Conservation (phyloP, 495 filamentous ascomycete genomes). For the Podospora sp. region DNA sequence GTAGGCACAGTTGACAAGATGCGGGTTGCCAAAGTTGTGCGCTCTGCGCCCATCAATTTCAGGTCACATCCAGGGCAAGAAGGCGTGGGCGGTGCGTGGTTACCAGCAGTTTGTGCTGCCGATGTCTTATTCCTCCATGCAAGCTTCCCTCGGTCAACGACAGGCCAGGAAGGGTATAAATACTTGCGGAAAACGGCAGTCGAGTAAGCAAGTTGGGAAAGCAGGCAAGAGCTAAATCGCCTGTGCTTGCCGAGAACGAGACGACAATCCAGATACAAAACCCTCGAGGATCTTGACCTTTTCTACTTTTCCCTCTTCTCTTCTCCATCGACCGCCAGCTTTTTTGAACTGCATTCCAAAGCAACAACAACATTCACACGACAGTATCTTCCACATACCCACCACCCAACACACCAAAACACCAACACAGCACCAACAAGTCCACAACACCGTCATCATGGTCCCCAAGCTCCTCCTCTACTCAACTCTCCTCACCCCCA, state of each 20-base stretch:
- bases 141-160: slow-evolving; percentile 1
- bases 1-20: background rate
- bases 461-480: background rate
- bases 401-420: background rate
- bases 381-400: background rate
- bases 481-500: background rate
- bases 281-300: background rate
- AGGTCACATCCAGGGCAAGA: slow-evolving; percentile 3
- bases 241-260: background rate
- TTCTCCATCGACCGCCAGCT: background rate
- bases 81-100: background rate
- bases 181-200: background rate
- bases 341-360: background rate
- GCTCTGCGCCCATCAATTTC: background rate
- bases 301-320: background rate
- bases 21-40: background rate
- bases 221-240: background rate
- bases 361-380: background rate
- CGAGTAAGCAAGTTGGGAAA: background rate
- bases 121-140: background rate
- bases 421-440: no score
- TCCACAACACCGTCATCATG: background rate
- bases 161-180: background rate
- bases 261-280: background rate
- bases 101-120: background rate